Evolutionary conservation across 2,329 filamentous ascomycete genomes (phyloP).

Genomic region (Aspergillus sp.): DNA sequence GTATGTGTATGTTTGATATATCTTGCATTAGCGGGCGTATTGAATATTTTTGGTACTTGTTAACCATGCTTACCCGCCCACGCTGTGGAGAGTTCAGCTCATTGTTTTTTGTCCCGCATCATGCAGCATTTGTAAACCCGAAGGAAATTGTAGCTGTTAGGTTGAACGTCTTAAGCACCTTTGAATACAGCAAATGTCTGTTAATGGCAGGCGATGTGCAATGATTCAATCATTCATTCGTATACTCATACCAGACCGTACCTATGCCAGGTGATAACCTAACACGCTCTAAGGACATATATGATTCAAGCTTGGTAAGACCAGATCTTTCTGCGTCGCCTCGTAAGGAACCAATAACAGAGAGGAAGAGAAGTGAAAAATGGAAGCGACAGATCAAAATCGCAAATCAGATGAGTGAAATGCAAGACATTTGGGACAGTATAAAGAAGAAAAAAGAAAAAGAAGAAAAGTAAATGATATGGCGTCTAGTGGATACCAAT

Average conservation of each 20-base stretch:
- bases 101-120: neutral
- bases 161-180: neutral
- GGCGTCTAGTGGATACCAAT: constrained; percentile 17
- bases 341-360: constrained; percentile 13
- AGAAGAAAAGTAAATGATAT: neutral
- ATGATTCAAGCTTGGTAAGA: constrained; percentile 6
- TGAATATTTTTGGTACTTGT: neutral
- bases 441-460: neutral
- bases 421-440: neutral
- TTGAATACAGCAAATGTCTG: neutral
- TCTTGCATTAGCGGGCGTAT: constrained; percentile 12
- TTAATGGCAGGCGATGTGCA: neutral
- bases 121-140: neutral
- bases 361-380: constrained; percentile 5
- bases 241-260: constrained; percentile 33
- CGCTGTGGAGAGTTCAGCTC: neutral
- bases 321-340: constrained; percentile 7
- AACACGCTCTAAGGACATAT: constrained; percentile 13
- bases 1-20: neutral
- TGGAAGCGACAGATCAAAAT: neutral
- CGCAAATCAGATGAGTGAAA: neutral
- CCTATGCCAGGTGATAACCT: constrained; percentile 11
- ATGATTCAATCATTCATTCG: constrained; percentile 35
- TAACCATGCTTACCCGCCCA: neutral
- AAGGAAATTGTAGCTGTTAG: neutral